Base-by-base conservation (phyloP, 1,139 yeast genomes). In the Kurtzmaniella quercitrusa region DNA sequence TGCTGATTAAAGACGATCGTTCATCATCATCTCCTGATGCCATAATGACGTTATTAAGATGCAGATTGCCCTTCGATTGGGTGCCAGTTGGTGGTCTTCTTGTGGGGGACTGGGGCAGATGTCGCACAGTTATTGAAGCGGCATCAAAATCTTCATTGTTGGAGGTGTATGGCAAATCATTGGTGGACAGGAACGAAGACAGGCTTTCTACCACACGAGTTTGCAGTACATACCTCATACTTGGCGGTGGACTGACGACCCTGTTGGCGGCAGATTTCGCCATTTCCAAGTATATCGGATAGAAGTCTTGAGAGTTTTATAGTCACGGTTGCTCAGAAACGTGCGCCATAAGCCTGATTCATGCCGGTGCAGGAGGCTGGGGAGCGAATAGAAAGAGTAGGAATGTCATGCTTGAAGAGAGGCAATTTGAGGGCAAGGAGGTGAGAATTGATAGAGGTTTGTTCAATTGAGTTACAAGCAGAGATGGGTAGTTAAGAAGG, bases 151-250 rank as follows among this genome's bases (percentile, higher is more conserved):
- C 24, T 10, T 36, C 38, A 36, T 36, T 36, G 10, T 27, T 12
- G 16, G 18, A 11, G 25, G 16, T 7, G 3, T 15, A 19, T 7
- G 38, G 21, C 25, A 9, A 12, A 4, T 36, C 38, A 10, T n/a
- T 10, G 9, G 16, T 19, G 7, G 38, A 19, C 38, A 36, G 27
- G 21, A 19, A 36, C 3, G 23, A n/a, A 2, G 27, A 16, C 9
- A 11, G 5, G 6, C 19, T 27, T 14, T 12, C 38, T 3, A 36
- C 38, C 14, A 36, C 38, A 3, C 38, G 23, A 36, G 38, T 36
- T 14, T 36, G 38, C 38, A 36, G 38, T 3, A 36, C 24, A 36
- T 36, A 16, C 8, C 38, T n/a, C 12, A 36, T 19, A 8, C 38
- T 19, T 12, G 38, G 27, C 38, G 7, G 17, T 7, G 38, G 38